phyloP scores from a whole-genome alignment of 108 stramenopile species.

The Chaetoceros tenuissimus region DNA sequence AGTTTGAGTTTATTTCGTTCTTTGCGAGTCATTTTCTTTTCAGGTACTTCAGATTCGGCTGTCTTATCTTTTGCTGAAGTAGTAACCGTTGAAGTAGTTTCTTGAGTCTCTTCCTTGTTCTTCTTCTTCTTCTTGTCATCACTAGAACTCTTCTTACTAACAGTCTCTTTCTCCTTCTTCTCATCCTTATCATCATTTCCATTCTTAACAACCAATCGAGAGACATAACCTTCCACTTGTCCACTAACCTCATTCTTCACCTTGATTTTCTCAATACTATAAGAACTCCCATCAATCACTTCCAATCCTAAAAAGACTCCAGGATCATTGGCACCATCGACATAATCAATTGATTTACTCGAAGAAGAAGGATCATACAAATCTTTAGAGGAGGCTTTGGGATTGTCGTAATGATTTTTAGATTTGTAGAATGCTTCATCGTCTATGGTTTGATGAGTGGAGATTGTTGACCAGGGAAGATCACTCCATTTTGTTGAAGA shows the following conservation, averaged over 20 bases:
- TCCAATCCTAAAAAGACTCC: constrained; percentile 60
- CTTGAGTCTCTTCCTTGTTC: constrained; percentile 11
- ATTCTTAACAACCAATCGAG: constrained; percentile 19
- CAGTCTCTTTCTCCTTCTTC: constrained; percentile 3
- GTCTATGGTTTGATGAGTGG: not conserved
- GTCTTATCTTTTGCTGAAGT: too few relatives aligned
- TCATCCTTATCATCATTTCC: not conserved
- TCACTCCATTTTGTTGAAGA: not conserved
- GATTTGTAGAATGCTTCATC: not conserved
- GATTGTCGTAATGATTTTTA: not conserved
- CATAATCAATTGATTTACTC: not conserved
- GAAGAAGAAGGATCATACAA: not conserved
- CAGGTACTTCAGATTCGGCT: too few relatives aligned
- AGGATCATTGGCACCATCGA: constrained; percentile 15
- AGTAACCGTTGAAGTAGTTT: too few relatives aligned
- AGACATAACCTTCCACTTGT: constrained; percentile 15
- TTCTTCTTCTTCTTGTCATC: constrained; percentile 16
- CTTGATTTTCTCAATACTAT: constrained; percentile 27
- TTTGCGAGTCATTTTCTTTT: not conserved
- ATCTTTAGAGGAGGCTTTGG: not conserved
- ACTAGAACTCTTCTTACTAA: constrained; percentile 14
- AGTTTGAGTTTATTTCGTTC: not conserved
- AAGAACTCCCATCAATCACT: constrained; percentile 50
- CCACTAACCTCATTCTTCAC: constrained; percentile 8
- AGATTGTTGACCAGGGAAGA: not conserved